These are phyloP conservation scores for Murraya koenigii DNA, from an alignment of 345 rosid species.

Conservation along the genomic window DNA sequence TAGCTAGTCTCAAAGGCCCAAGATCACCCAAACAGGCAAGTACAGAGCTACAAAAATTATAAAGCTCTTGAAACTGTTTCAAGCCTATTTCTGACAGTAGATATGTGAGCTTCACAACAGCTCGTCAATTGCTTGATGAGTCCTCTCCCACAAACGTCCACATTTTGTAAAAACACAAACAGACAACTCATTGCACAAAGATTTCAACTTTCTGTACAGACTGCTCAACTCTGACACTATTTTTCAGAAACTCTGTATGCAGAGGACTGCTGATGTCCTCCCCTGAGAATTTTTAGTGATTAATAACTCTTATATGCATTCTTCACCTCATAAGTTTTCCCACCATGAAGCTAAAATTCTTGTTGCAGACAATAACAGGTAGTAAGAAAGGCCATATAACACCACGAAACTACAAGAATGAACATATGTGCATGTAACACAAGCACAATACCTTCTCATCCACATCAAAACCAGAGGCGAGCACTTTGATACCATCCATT, in stretches of 20 bases:
- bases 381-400: neutral
- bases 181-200: neutral
- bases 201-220: neutral
- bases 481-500: constrained; percentile 85
- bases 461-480: constrained; percentile 80
- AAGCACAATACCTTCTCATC: constrained; percentile 72
- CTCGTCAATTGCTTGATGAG: neutral
- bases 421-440: neutral
- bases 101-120: neutral
- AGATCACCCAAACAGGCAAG: neutral
- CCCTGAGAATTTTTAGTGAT: neutral
- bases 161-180: neutral
- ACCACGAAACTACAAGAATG: neutral
- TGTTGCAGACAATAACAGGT: neutral
- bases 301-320: neutral
- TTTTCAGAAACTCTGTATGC: neutral
- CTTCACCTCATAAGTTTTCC: neutral
- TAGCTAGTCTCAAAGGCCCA: neutral
- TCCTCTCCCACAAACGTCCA: neutral
- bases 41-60: neutral
- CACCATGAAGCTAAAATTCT: neutral
- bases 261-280: neutral
- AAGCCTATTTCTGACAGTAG: neutral
- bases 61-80: neutral
- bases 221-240: neutral